Evolutionary conservation across 192 early-diverging fungal species (phyloP).

Genomic region (Radiomyces spectabilis): DNA sequence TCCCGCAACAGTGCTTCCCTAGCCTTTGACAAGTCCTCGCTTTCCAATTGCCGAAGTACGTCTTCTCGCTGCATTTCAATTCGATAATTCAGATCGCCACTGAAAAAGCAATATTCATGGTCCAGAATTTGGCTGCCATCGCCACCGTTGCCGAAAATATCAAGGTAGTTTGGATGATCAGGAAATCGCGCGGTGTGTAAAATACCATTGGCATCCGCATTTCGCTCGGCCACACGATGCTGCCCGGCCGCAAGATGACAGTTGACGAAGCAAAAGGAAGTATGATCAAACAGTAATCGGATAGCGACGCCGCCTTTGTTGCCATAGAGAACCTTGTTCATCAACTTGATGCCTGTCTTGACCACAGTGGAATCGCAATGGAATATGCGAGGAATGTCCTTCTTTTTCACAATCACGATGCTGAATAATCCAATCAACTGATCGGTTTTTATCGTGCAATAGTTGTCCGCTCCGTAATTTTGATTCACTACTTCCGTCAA

Average conservation of each 20-base stretch:
- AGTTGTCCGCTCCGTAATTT: conserved; percentile 42
- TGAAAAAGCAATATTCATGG: conserved; percentile 64
- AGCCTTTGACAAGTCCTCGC: conserved; percentile 16
- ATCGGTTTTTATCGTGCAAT: conserved; percentile 61
- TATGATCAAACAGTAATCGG: conserved; percentile 66
- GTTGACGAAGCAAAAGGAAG: conserved; percentile 81
- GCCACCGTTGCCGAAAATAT: conserved; percentile 68
- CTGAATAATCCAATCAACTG: conserved; percentile 90
- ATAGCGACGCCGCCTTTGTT: conserved; percentile 86
- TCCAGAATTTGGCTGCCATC: conserved; percentile 84
- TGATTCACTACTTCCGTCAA: conserved; percentile 52
- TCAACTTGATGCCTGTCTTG: conserved; percentile 86
- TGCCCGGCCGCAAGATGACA: conserved; percentile 85
- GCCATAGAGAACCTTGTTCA: conserved; percentile 59
- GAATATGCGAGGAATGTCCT: conserved; percentile 39
- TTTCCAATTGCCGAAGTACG: conserved; percentile 41
- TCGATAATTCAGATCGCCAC: conserved; percentile 95
- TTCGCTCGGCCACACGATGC: conserved; percentile 58
- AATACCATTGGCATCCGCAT: conserved; percentile 67
- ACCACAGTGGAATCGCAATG: conserved; percentile 62
- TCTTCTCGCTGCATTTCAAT: conserved; percentile 64
- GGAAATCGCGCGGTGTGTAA: conserved; percentile 35
- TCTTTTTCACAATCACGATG: conserved; percentile 71
- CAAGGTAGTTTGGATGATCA: conserved; percentile 21
- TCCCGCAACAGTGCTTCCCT: conserved; percentile 47